These are phyloP conservation scores for Phoma herbarum DNA, from an alignment of 2,329 filamentous ascomycete genomes.

Conservation along the genomic window DNA sequence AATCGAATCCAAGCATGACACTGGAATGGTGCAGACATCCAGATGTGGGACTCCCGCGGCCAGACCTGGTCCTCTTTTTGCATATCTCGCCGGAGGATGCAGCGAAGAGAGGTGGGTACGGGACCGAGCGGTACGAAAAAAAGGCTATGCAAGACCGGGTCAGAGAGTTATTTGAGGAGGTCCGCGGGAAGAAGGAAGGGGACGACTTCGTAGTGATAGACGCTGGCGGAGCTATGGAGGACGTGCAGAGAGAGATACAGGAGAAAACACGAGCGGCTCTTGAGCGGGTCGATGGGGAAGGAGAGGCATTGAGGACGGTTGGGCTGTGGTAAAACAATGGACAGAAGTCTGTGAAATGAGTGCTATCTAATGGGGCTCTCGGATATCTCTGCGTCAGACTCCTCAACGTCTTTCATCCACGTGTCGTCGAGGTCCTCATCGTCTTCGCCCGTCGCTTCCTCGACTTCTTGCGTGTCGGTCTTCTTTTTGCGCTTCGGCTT, in stretches of 20 bases:
- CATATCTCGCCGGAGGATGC: constrained; percentile 80
- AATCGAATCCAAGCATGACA: constrained; percentile 73
- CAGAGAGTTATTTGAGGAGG: constrained; percentile 71
- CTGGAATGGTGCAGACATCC: constrained; percentile 84
- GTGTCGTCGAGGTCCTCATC: constrained; percentile 46
- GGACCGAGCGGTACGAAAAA: constrained; percentile 87
- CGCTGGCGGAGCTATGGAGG: constrained; percentile 61
- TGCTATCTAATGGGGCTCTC: constrained; percentile 6
- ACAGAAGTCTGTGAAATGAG: background rate
- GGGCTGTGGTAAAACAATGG: constrained; percentile 36
- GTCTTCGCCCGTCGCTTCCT: constrained; percentile 24
- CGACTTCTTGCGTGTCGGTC: constrained; percentile 32
- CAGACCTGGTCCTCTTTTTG: constrained; percentile 88
- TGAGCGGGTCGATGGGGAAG: constrained; percentile 28
- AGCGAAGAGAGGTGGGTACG: constrained; percentile 82
- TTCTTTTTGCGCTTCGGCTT: constrained; percentile 60
- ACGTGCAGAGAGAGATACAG: constrained; percentile 56
- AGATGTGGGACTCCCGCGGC: constrained; percentile 85
- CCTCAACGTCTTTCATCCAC: constrained; percentile 45
- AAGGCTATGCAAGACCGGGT: constrained; percentile 83
- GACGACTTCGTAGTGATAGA: constrained; percentile 64
- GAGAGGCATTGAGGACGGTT: constrained; percentile 37
- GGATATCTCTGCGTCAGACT: constrained; percentile 34
- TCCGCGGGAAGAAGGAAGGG: constrained; percentile 59
- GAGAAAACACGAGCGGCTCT: constrained; percentile 36